Base-by-base conservation (phyloP, 306 rosid genomes). In the Gastrolobium bilobum region DNA sequence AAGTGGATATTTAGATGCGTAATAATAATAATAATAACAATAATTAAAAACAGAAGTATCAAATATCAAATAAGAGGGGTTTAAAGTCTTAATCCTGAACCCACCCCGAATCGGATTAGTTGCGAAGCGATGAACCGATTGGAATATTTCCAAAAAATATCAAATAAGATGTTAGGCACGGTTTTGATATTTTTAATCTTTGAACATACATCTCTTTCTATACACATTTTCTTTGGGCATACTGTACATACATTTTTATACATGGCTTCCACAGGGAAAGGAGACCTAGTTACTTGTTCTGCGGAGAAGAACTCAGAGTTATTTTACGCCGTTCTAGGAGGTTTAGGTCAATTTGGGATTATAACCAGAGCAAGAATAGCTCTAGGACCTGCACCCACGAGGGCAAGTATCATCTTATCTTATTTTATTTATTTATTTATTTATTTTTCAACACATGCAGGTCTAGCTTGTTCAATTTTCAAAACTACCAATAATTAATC, bases 331-430 rank as follows among this genome's bases (percentile, higher is more conserved):
- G 96, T 82, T 50, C 94, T 96, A 10, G 98, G 99, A 74, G 99
- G 99, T 48, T 80, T 96, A 70, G 99, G 99, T 3, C 98, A 96
- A 81, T 91, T 96, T 81, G 97, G 99, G 1, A 65, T 96, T 2
- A 93, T 96, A 73, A 89, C 94, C 39, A 84, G 99, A 81, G 99
- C 97, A 71, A 91, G 96, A 81, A 90, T 96, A 60, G 88, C 96
- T 70, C 84, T 91, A 11, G 84, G 77, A 0, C 78, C 91, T 5
- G 89, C 97, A 61, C 94, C 96, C 2, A 83, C 53, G 0, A 93
- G 88, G 93, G 99, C 79, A 90, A 42, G 67, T 79, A 34, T 44
- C 44, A 63, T 62, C 2, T 46, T 76, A 2, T 31, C 51, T 38
- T 52, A 14, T 6, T 20, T 20, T 42, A 26, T 37, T 30, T 14